phyloP scores from a whole-genome alignment of 1,284 basidiomycete genomes.

The Puccinia triticina region DNA sequence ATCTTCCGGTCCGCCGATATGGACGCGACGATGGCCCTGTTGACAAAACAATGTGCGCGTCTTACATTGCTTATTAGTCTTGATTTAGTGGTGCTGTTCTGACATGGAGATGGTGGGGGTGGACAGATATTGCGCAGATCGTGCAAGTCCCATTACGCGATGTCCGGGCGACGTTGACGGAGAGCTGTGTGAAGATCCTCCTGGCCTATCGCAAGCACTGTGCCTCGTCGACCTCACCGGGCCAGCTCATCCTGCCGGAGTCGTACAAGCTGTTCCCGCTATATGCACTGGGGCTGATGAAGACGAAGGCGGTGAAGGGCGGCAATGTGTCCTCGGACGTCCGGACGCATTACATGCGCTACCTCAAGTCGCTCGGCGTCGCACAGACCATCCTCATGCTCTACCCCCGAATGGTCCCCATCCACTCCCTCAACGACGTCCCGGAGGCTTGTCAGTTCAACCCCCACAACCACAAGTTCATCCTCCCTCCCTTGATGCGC shows the following conservation, averaged over 20 bases:
- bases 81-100: constrained; percentile 28
- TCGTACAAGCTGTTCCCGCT: constrained; percentile 86
- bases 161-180: constrained; percentile 81
- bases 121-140: constrained; percentile 72
- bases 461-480: constrained; percentile 63
- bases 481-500: constrained; percentile 77
- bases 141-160: constrained; percentile 69
- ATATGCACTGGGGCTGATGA: constrained; percentile 80
- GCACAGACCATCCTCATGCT: constrained; percentile 75
- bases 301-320: constrained; percentile 91
- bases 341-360: constrained; percentile 81
- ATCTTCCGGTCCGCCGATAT: constrained; percentile 92
- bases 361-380: constrained; percentile 72
- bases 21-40: constrained; percentile 76
- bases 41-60: constrained; percentile 74
- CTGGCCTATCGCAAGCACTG: constrained; percentile 89
- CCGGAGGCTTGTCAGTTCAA: constrained; percentile 69
- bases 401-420: constrained; percentile 84
- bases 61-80: neutral
- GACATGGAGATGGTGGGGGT: neutral
- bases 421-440: constrained; percentile 79
- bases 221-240: constrained; percentile 76
- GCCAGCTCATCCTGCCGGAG: constrained; percentile 94
- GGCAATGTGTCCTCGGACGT: constrained; percentile 89
- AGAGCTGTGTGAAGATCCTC: constrained; percentile 79